These are phyloP conservation scores for Claviceps citrina DNA, from an alignment of 2,329 filamentous ascomycete species.

Conservation along the genomic window DNA sequence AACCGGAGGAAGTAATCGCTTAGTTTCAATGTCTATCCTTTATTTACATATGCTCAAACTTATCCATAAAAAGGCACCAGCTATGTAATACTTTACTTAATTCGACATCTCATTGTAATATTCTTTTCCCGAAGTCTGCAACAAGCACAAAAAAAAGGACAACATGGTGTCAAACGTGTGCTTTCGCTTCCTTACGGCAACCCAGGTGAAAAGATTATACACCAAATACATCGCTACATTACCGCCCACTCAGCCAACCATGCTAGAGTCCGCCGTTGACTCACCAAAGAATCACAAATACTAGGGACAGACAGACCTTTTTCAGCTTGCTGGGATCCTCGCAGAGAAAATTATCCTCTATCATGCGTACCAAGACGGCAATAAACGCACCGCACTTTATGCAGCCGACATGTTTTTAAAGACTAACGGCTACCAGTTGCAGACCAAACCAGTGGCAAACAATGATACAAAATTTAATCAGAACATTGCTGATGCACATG, in stretches of 20 bases:
- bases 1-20: too few relatives aligned
- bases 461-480: conserved; percentile 3
- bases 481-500: conserved; percentile 8
- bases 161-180: too few relatives aligned
- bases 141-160: too few relatives aligned
- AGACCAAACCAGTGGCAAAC: conserved; percentile 1
- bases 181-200: conserved; percentile 6
- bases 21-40: too few relatives aligned
- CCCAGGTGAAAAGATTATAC: conserved; percentile 7
- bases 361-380: conserved; percentile 11
- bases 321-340: conserved; percentile 10
- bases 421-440: conserved; percentile 10
- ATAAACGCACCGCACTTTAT: conserved; percentile 9
- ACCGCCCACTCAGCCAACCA: conserved; percentile 6
- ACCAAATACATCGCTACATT: conserved; percentile 1
- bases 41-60: too few relatives aligned
- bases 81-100: too few relatives aligned
- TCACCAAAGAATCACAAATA: conserved; percentile 9
- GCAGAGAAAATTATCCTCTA: conserved; percentile 11
- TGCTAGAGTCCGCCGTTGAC: conserved; percentile 8
- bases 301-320: conserved; percentile 10
- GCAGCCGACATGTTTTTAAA: conserved; percentile 12
- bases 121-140: too few relatives aligned
- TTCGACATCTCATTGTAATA: too few relatives aligned
- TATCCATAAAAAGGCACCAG: too few relatives aligned